These are phyloP conservation scores for Xeromyces bisporus DNA, from an alignment of 495 filamentous ascomycete species.

Conservation along the genomic window DNA sequence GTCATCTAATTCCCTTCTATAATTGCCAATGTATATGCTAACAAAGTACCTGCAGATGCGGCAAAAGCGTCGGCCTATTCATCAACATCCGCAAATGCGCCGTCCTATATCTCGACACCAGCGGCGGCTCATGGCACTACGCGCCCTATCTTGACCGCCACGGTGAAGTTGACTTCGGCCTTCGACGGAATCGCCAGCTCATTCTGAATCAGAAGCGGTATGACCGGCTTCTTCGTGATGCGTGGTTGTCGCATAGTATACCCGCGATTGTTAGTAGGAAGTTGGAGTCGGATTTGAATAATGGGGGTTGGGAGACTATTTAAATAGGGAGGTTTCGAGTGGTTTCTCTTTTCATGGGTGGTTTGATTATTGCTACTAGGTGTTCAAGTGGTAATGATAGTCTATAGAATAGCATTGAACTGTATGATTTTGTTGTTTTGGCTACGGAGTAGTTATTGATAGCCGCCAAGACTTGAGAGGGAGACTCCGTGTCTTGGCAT, in stretches of 20 bases:
- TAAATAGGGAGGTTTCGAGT: too few relatives aligned
- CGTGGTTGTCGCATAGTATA: conserved; percentile 76
- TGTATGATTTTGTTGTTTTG: too few relatives aligned
- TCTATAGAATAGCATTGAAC: too few relatives aligned
- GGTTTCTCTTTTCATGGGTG: too few relatives aligned
- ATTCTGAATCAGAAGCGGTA: conserved; percentile 89
- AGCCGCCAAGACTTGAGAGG: too few relatives aligned
- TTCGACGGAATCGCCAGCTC: conserved; percentile 67
- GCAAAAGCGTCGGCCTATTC: conserved; percentile 74
- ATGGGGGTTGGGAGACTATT: conserved; percentile 91
- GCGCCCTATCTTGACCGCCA: conserved; percentile 92
- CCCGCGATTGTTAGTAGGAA: conserved; percentile 80
- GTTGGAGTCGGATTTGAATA: conserved; percentile 87
- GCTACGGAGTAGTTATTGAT: too few relatives aligned
- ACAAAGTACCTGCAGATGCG: conserved; percentile 42
- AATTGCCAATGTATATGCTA: conserved; percentile 1
- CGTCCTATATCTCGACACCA: conserved; percentile 66
- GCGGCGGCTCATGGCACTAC: conserved; percentile 65
- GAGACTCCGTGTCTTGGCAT: too few relatives aligned
- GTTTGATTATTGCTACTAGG: too few relatives aligned
- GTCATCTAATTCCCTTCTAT: conserved; percentile 12
- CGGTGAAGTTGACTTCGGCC: conserved; percentile 77
- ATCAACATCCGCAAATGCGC: conserved; percentile 93
- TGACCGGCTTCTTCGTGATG: conserved; percentile 65
- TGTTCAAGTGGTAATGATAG: too few relatives aligned